Evolutionary conservation across 805 yeast species (phyloP).

Genomic region (Saccharomycopsis microspora): DNA sequence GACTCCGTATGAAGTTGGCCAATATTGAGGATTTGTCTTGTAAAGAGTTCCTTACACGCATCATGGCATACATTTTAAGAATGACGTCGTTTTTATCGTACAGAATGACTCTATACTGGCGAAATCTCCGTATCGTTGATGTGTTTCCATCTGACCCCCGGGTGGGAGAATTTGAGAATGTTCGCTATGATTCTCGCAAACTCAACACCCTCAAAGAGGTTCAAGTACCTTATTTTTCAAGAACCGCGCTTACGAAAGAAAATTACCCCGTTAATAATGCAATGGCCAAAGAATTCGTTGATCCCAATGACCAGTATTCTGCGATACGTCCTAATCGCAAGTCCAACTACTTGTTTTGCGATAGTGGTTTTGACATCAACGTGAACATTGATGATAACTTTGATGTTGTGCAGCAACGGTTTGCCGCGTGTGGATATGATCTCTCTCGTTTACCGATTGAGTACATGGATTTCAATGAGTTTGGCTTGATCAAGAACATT

Average conservation of each 20-base stretch:
- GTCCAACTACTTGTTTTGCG: neutral
- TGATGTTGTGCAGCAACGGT: neutral
- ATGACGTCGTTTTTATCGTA: constrained; percentile 10
- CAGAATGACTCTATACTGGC: constrained; percentile 3
- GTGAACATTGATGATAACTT: constrained; percentile 2
- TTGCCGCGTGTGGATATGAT: neutral
- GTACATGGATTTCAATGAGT: neutral
- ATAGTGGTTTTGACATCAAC: neutral
- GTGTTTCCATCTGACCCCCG: neutral
- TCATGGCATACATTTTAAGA: constrained; percentile 9
- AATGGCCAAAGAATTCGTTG: neutral
- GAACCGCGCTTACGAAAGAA: constrained; percentile 2
- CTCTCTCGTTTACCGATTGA: constrained; percentile 1
- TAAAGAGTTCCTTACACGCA: neutral
- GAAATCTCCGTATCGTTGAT: neutral
- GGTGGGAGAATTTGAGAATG: neutral
- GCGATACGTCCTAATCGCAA: neutral
- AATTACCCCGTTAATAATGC: constrained; percentile 5
- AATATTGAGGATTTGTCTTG: neutral
- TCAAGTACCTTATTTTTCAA: constrained; percentile 1
- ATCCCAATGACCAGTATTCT: neutral
- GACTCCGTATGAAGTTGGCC: neutral
- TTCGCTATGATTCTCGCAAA: constrained; percentile 7
- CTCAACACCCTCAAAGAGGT: constrained; percentile 7
- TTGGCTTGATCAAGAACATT: constrained; percentile 9